phyloP scores from a whole-genome alignment of 768 basidiomycete species.

The Baorangia bicolor region DNA sequence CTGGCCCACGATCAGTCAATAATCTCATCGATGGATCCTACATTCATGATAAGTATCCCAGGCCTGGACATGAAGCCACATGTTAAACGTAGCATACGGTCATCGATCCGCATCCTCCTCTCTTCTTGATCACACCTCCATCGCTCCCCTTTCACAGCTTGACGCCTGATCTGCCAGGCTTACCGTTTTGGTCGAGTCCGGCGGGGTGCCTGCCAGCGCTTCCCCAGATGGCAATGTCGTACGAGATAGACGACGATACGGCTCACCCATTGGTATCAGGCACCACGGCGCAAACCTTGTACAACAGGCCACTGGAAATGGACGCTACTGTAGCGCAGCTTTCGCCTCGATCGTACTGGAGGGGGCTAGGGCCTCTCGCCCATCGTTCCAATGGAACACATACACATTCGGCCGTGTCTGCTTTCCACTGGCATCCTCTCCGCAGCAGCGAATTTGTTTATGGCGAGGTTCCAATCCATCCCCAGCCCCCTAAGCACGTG shows the following conservation, averaged over 20 bases:
- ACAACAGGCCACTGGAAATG: background rate
- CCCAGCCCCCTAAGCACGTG: background rate
- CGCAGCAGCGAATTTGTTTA: background rate
- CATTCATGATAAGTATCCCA: constrained; percentile 5
- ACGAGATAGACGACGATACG: background rate
- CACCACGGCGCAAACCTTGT: background rate
- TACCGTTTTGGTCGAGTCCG: constrained; percentile 4
- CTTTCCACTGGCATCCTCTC: background rate
- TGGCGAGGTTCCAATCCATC: background rate
- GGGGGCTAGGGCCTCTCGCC: background rate
- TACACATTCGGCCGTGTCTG: background rate
- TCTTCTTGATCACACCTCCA: constrained; percentile 14
- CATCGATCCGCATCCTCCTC: constrained; percentile 17
- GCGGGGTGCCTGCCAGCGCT: background rate
- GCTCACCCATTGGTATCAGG: constrained; percentile 6
- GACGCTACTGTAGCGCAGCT: background rate
- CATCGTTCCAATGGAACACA: background rate
- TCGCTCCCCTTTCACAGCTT: constrained; percentile 4
- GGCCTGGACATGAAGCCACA: background rate
- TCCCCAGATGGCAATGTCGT: background rate
- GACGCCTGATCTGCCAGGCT: constrained; percentile 3
- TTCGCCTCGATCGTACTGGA: background rate
- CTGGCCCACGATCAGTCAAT: constrained; percentile 6
- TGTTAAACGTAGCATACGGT: background rate
- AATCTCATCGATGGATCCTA: constrained; percentile 23